Percentiles rank a stretch among this genome's conserved stretches.
These are phyloP conservation scores for Hippophae rhamnoides DNA, from an alignment of 306 rosid species.

Conservation along the genomic window DNA sequence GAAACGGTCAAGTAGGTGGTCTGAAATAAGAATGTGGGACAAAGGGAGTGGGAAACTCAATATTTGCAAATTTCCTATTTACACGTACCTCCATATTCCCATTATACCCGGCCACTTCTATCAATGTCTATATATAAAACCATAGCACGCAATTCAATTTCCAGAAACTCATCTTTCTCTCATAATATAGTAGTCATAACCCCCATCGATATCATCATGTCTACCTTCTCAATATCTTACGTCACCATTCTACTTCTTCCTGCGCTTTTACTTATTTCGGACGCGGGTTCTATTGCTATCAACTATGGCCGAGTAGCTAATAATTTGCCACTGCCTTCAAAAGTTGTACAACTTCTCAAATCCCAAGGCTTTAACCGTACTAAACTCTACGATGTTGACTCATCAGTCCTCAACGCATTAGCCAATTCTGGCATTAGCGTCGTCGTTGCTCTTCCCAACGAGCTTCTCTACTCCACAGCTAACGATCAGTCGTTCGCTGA, in stretches of 20 bases:
- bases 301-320: constrained; percentile 76
- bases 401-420: constrained; percentile 48
- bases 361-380: constrained; percentile 44
- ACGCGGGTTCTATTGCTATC: constrained; percentile 48
- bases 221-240: constrained; percentile 13
- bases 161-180: constrained; percentile 3
- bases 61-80: neutral
- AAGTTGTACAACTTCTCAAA: constrained; percentile 59
- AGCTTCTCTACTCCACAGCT: constrained; percentile 55
- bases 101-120: constrained; percentile 2
- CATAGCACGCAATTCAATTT: neutral
- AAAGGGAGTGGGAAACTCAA: neutral
- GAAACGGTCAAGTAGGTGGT: constrained; percentile 19
- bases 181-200: neutral
- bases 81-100: constrained; percentile 13
- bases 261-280: constrained; percentile 13
- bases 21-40: neutral
- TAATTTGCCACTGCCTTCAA: constrained; percentile 39
- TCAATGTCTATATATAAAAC: constrained; percentile 36
- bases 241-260: constrained; percentile 19
- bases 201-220: constrained; percentile 28
- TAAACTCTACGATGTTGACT: constrained; percentile 66
- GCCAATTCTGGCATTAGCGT: constrained; percentile 49
- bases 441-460: constrained; percentile 57
- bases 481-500: constrained; percentile 55